phyloP scores from a whole-genome alignment of 225 moss, liverwort and hornwort species.

The Pseudoscleropodium purum region DNA sequence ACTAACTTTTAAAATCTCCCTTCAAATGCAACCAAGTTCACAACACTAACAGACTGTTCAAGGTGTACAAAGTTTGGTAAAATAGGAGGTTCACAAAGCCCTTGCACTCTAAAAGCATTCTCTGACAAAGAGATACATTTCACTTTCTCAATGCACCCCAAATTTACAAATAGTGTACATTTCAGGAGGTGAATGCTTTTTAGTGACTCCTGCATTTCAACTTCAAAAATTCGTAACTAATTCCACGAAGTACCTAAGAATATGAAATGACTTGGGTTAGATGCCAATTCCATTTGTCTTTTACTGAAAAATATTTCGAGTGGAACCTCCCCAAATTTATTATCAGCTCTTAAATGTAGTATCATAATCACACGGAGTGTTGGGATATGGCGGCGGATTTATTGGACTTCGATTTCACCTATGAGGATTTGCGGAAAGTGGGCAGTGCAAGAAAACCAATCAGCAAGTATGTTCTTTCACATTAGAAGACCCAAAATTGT shows the following conservation, averaged over 20 bases:
- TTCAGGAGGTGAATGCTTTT: accelerated
- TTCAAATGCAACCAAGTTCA: background rate
- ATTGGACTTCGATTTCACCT: background rate
- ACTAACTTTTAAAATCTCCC: background rate
- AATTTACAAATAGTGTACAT: background rate
- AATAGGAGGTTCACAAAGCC: accelerated
- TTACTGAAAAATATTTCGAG: background rate
- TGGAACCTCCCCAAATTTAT: background rate
- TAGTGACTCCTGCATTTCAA: accelerated
- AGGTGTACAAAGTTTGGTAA: background rate
- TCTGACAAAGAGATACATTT: accelerated
- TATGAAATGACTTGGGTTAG: background rate
- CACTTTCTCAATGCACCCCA: background rate
- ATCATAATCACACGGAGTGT: background rate
- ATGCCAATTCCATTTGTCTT: background rate
- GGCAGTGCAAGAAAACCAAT: slow-evolving; percentile 24
- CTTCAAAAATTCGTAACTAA: background rate
- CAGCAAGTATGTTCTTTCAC: slow-evolving; percentile 22
- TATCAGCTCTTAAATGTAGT: background rate
- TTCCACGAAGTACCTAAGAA: no score
- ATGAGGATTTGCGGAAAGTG: slow-evolving; percentile 34
- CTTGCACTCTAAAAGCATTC: accelerated
- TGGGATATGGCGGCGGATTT: slow-evolving; percentile 3
- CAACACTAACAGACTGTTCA: no score
- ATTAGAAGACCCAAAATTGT: no score